A percentile compares a stretch with the other conserved stretches of the same genome.
These are phyloP conservation scores for Dimocarpus longan DNA, from an alignment of 345 rosid genomes.

Conservation along the genomic window DNA sequence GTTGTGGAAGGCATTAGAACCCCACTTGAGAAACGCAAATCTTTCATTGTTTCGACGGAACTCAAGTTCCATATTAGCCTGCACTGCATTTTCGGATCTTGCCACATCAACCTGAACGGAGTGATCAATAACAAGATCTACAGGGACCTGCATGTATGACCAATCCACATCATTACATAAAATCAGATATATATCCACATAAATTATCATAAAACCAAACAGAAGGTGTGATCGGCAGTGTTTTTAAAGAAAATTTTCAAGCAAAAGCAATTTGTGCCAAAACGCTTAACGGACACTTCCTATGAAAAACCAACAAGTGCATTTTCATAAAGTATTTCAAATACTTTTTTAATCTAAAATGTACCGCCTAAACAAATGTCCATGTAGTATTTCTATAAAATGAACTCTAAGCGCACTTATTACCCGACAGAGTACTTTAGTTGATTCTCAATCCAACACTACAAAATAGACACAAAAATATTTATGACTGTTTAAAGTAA, in stretches of 20 bases:
- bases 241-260: neutral
- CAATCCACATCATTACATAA: neutral
- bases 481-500: neutral
- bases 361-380: neutral
- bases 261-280: neutral
- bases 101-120: constrained; percentile 96
- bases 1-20: constrained; percentile 84
- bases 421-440: neutral
- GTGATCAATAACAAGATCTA: constrained; percentile 98
- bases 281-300: neutral
- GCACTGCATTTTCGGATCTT: constrained; percentile 88
- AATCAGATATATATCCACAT: neutral
- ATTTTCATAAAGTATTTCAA: neutral
- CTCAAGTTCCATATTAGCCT: constrained; percentile 92
- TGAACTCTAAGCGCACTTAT: neutral
- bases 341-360: neutral
- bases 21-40: constrained; percentile 96
- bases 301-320: neutral
- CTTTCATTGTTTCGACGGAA: constrained; percentile 85
- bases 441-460: neutral
- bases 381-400: neutral
- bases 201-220: neutral
- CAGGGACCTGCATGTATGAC: constrained; percentile 68
- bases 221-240: neutral
- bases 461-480: neutral